Evolutionary conservation across 306 rosid species (phyloP).

Genomic region (Mimosa pudica): DNA sequence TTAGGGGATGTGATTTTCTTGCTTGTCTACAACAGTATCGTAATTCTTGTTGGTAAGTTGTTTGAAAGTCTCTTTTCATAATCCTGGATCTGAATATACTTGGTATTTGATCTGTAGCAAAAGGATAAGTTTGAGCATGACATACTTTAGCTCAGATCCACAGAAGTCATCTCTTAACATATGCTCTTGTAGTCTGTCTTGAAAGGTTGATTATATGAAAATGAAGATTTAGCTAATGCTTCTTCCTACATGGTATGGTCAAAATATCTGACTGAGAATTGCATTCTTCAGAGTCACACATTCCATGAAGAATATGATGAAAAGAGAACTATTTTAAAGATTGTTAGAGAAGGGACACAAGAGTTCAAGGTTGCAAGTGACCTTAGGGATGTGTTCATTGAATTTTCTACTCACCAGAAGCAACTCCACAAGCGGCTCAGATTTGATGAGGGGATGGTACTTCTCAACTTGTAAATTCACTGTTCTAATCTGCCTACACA

Average conservation of each 20-base stretch:
- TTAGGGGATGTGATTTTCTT: too few relatives aligned
- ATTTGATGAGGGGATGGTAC: slow-evolving; percentile 49
- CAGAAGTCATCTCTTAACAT: neutral
- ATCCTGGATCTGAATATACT: neutral
- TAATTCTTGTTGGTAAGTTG: neutral
- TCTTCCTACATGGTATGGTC: slow-evolving; percentile 1
- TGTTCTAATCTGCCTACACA: neutral
- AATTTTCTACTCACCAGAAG: slow-evolving; percentile 49
- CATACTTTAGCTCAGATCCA: neutral
- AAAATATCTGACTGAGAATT: slow-evolving; percentile 16
- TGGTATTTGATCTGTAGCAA: neutral
- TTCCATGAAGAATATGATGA: slow-evolving; percentile 15
- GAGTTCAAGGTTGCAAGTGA: slow-evolving; percentile 53
- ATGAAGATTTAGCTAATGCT: neutral
- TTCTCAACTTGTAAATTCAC: slow-evolving; percentile 1
- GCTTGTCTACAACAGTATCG: too few relatives aligned
- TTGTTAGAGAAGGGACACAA: slow-evolving; percentile 45
- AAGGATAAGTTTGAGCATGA: neutral
- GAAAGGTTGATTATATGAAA: slow-evolving; percentile 2
- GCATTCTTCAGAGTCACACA: slow-evolving; percentile 43
- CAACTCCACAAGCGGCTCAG: slow-evolving; percentile 50
- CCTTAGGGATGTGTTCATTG: slow-evolving; percentile 45
- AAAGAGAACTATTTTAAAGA: slow-evolving; percentile 42
- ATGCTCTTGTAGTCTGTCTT: neutral
- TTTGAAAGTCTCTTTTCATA: neutral